Percentiles rank a stretch among this genome's conserved stretches.
Evolutionary conservation across 768 basidiomycete species (phyloP).

Genomic region (Serendipita vermifera): DNA sequence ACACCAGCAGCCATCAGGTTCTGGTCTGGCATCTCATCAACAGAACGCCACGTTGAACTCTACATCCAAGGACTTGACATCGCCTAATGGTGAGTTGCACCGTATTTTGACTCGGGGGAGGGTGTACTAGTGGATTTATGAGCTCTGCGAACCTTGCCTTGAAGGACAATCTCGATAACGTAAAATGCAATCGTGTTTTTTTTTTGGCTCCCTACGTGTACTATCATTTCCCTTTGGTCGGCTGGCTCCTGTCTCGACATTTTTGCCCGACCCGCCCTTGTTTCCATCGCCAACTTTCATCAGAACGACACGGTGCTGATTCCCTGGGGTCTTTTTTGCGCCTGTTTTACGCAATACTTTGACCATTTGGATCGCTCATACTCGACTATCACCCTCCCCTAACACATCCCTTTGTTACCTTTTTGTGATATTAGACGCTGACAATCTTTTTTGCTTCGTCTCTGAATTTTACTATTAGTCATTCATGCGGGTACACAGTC

Average conservation of each 20-base stretch:
- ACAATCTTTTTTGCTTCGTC: background rate
- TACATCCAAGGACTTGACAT: background rate
- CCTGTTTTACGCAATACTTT: background rate
- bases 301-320: no score
- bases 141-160: no score
- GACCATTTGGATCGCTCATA: background rate
- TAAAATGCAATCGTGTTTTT: no score
- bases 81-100: conserved; percentile 9
- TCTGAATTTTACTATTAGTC: conserved; percentile 6
- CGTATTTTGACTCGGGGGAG: conserved; percentile 4
- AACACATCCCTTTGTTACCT: background rate
- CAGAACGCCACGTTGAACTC: background rate
- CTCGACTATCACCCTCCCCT: conserved; percentile 4
- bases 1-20: background rate
- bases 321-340: no score
- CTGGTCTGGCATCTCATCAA: background rate
- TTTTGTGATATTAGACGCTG: conserved; percentile 1
- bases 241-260: no score
- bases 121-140: conserved; percentile 5
- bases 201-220: no score
- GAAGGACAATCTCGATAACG: no score
- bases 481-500: background rate
- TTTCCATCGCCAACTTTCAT: no score
- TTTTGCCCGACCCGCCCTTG: no score
- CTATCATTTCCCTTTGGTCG: no score